Evolutionary conservation across 768 basidiomycete genomes (phyloP).

Genomic region (Suillus clintonianus): DNA sequence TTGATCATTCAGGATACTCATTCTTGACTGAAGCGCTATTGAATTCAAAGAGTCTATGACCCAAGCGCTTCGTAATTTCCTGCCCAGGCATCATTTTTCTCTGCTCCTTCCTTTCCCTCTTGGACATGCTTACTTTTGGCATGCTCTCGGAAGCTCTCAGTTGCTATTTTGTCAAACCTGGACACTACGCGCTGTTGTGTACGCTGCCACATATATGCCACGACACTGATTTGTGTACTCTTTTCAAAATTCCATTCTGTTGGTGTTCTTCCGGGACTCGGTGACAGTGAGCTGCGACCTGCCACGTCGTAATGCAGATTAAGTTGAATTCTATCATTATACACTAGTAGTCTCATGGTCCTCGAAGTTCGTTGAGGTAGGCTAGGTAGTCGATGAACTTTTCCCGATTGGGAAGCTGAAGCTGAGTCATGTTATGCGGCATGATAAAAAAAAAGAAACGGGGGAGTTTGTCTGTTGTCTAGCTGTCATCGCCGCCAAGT

Average conservation of each 20-base stretch:
- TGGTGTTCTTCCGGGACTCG: too few species aligned
- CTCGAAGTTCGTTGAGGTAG: neutral
- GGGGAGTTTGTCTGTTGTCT: neutral
- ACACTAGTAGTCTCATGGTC: too few species aligned
- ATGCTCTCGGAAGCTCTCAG: neutral
- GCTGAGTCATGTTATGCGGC: neutral
- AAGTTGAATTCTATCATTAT: neutral
- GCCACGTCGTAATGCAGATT: neutral
- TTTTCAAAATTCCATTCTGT: neutral
- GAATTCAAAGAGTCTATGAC: neutral
- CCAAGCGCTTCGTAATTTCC: neutral
- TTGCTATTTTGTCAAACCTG: neutral
- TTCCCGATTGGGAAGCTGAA: neutral
- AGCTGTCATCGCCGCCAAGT: neutral
- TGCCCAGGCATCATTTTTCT: neutral
- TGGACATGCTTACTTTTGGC: neutral
- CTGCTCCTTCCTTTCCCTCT: neutral
- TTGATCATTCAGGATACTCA: neutral
- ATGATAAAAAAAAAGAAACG: neutral
- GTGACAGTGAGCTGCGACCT: neutral
- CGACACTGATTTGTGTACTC: neutral
- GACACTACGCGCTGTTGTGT: neutral
- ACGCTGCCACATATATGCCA: neutral
- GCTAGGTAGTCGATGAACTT: neutral
- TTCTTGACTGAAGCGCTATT: neutral